Evolutionary conservation across 1,284 basidiomycete genomes (phyloP), one percentile per base, ranked within the genome.

Genomic region (Ganoderma sinense): DNA sequence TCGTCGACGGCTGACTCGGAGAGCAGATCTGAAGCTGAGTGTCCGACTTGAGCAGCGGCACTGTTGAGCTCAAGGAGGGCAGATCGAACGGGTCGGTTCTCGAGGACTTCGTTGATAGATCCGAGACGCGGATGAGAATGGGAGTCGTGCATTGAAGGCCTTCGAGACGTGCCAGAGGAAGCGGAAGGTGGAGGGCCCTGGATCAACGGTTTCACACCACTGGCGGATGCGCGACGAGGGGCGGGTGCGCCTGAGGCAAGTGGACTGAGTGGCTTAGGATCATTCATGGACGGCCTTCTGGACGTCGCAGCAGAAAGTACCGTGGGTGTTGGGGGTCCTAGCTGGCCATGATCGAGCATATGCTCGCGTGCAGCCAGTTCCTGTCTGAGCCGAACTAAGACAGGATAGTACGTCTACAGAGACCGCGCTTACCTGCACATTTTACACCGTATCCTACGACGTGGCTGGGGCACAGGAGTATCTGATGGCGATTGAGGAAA

Each of bases 361-460:
- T 97, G 94, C 77, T 97, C 96, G 31, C 94, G 87, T 0, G 94
- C 89, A 0, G 96, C 96, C 16, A 97, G 86, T 76, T 96, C 95
- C 68, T 92, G 91, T 71, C 94, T 93, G 74, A 36, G 63, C 40
- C 20, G 18, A 13, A 31, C 2, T 8, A 63, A 67, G 23, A n/a
- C 62, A 23, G 63, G 39, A 64, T 65, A 65, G 60, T 43, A 7
- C 11, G 20, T 43, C 7, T 40, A 29, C 31, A 20, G 10, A 20
- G 2, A 3, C n/a, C 16, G 23, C 55, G 74, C 84, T 62, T 67
- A 92, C 92, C 95, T 86, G 84, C 96, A 97, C 91, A 94, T 96
- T 80, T 94, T 97, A 83, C 96, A 98, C 72, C 96, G 85, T 73
- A 98, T 94, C 65, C 88, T 84, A 56, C 92, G 85, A 36, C 87